Percentiles rank a stretch among this genome's conserved stretches.
phyloP scores from a whole-genome alignment of 805 yeast genomes.

The Kodamaea restingae region DNA sequence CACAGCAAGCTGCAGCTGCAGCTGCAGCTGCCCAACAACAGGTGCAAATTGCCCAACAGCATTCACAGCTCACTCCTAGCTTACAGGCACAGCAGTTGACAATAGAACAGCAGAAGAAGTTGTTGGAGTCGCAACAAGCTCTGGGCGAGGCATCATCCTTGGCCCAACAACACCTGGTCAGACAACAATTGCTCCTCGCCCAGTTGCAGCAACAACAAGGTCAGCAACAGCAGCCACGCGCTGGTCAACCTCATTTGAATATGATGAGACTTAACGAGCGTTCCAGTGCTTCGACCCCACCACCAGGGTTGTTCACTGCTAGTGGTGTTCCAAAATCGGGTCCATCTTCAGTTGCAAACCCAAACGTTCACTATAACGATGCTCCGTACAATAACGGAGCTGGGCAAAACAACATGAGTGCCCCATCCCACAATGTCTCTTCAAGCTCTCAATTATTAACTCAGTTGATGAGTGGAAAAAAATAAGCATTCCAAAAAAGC shows the following conservation, averaged over 20 bases:
- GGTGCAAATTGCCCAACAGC: slow-evolving; percentile 13
- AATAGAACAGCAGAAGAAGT: slow-evolving; percentile 23
- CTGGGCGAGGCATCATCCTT: slow-evolving; percentile 10
- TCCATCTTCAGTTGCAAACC: slow-evolving; percentile 6
- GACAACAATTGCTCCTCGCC: slow-evolving; percentile 17
- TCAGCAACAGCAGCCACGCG: slow-evolving; percentile 26
- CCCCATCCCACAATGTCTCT: slow-evolving; percentile 27
- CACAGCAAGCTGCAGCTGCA: slow-evolving; percentile 17
- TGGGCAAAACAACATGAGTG: slow-evolving; percentile 15
- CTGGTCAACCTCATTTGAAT: slow-evolving; percentile 23
- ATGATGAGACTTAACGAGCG: slow-evolving; percentile 31
- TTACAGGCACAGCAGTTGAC: slow-evolving; percentile 28
- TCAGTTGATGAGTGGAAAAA: slow-evolving; percentile 81
- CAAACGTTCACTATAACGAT: slow-evolving; percentile 8
- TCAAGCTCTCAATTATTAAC: slow-evolving; percentile 77
- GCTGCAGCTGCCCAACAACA: slow-evolving; percentile 12
- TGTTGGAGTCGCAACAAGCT: slow-evolving; percentile 11
- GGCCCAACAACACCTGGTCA: slow-evolving; percentile 15
- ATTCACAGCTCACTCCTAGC: slow-evolving; percentile 10
- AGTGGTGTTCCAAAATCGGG: slow-evolving; percentile 14
- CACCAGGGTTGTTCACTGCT: slow-evolving; percentile 60
- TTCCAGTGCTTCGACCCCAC: slow-evolving; percentile 51
- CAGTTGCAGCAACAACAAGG: slow-evolving; percentile 46
- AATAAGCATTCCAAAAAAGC: slow-evolving; percentile 17
- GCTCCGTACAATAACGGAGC: slow-evolving; percentile 7